Evolutionary conservation across 192 early-diverging fungal genomes (phyloP).

Genomic region (Dissophora globulifera): DNA sequence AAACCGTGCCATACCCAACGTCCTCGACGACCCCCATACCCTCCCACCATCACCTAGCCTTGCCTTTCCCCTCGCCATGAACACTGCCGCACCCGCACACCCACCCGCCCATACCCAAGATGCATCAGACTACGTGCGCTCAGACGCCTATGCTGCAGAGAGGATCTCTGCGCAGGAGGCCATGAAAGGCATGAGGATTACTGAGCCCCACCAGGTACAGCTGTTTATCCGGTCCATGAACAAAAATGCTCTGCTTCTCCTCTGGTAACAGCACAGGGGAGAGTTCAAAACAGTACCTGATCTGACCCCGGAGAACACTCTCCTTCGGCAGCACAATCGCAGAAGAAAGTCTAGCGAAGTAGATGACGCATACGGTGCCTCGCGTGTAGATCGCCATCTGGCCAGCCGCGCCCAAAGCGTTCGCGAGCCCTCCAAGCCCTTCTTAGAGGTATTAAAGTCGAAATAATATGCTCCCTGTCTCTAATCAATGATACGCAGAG

Average conservation of each 20-base stretch:
- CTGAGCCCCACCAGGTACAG: conserved; percentile 37
- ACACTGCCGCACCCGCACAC: conserved; percentile 30
- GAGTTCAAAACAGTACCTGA: too few relatives aligned
- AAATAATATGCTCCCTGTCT: too few relatives aligned
- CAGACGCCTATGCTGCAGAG: conserved; percentile 25
- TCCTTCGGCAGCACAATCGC: conserved; percentile 9
- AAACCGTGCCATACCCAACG: too few relatives aligned
- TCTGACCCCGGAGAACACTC: too few relatives aligned
- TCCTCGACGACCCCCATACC: neutral
- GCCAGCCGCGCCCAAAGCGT: conserved; percentile 39
- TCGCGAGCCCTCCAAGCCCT: conserved; percentile 23
- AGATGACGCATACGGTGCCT: conserved; percentile 23
- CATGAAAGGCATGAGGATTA: conserved; percentile 50
- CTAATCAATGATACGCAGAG: too few relatives aligned
- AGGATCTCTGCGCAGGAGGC: conserved; percentile 46
- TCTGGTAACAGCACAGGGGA: too few relatives aligned
- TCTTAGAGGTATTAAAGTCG: conserved; percentile 20
- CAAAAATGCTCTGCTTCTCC: too few relatives aligned
- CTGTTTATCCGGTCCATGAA: too few relatives aligned
- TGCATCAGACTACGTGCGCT: conserved; percentile 8
- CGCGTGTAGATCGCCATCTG: conserved; percentile 43
- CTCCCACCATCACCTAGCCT: neutral
- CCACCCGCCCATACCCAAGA: conserved; percentile 10
- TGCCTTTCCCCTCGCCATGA: conserved; percentile 15
- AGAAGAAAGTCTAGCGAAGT: conserved; percentile 34